Evolutionary conservation across 1,139 yeast species (phyloP).

Genomic region (Lodderomyces pseudojiufengensis): DNA sequence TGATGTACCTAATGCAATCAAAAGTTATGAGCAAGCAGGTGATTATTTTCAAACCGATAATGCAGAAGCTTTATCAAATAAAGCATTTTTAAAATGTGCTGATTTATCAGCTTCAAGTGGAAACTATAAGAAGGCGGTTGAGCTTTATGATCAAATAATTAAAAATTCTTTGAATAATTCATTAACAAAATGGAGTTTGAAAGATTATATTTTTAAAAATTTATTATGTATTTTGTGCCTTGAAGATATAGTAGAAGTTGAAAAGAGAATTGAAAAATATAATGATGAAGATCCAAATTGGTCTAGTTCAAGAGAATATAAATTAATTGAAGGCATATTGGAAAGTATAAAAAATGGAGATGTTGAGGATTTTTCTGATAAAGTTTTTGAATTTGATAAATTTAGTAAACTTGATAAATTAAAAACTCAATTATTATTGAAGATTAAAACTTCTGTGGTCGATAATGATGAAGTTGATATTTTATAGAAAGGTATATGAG

Average conservation of each 20-base stretch:
- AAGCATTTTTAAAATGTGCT: slow-evolving; percentile 85
- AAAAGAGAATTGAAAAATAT: slow-evolving; percentile 63
- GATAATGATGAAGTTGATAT: slow-evolving; percentile 67
- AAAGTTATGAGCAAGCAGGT: slow-evolving; percentile 87
- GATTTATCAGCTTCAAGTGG: slow-evolving; percentile 79
- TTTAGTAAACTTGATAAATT: slow-evolving; percentile 86
- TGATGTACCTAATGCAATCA: slow-evolving; percentile 66
- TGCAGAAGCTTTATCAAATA: slow-evolving; percentile 87
- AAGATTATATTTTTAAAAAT: slow-evolving; percentile 85
- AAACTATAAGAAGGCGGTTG: slow-evolving; percentile 70
- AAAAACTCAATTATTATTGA: slow-evolving; percentile 82
- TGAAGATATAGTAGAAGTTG: slow-evolving; percentile 84
- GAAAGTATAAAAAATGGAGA: slow-evolving; percentile 79
- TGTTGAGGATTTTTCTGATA: slow-evolving; percentile 68
- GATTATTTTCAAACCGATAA: slow-evolving; percentile 95
- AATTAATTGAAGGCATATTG: slow-evolving; percentile 59
- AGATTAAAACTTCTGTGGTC: slow-evolving; percentile 71
- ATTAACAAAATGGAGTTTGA: slow-evolving; percentile 84
- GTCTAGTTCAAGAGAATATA: slow-evolving; percentile 73
- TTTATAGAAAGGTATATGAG: too few relatives aligned
- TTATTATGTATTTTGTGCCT: slow-evolving; percentile 78
- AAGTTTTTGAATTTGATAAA: slow-evolving; percentile 81
- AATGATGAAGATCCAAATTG: slow-evolving; percentile 74
- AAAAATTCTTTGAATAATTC: slow-evolving; percentile 71
- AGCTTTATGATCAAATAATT: slow-evolving; percentile 72